Evolutionary conservation across 2,329 filamentous ascomycete species (phyloP).

Genomic region (Rutstroemia sp.): DNA sequence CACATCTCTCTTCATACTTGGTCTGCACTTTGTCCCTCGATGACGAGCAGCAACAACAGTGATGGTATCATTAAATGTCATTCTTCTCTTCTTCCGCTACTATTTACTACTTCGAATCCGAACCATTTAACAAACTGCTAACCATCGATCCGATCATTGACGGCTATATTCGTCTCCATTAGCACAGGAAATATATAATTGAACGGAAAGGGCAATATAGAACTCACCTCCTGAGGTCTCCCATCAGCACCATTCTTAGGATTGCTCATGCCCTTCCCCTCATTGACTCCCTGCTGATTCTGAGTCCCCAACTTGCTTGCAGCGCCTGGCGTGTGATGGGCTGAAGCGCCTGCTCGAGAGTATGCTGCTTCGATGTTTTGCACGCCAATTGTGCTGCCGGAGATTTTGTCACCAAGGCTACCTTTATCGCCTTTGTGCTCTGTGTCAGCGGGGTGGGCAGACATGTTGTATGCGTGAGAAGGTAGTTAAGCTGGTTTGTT

Average conservation of each 20-base stretch:
- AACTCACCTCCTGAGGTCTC: conserved; percentile 16
- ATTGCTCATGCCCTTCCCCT: conserved; percentile 16
- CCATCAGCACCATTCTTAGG: conserved; percentile 12
- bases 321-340: conserved; percentile 17
- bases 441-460: neutral
- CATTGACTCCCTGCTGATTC: conserved; percentile 8
- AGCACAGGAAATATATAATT: neutral
- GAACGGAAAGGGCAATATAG: neutral
- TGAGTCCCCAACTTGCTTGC: conserved; percentile 16
- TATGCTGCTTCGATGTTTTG: conserved; percentile 21
- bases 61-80: too few relatives aligned
- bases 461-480: neutral
- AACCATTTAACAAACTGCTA: conserved; percentile 19
- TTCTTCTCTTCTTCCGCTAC: too few relatives aligned
- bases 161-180: conserved; percentile 5
- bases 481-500: too few relatives aligned
- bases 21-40: too few relatives aligned
- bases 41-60: too few relatives aligned
- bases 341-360: conserved; percentile 17
- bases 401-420: neutral
- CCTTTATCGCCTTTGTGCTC: neutral
- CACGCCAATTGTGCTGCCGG: conserved; percentile 12
- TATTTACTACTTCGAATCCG: conserved; percentile 14
- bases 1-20: too few relatives aligned
- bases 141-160: conserved; percentile 17